Evolutionary conservation across 768 basidiomycete species (phyloP), one percentile per base, ranked within the genome.

Genomic region (Pleurotus ostreatus): DNA sequence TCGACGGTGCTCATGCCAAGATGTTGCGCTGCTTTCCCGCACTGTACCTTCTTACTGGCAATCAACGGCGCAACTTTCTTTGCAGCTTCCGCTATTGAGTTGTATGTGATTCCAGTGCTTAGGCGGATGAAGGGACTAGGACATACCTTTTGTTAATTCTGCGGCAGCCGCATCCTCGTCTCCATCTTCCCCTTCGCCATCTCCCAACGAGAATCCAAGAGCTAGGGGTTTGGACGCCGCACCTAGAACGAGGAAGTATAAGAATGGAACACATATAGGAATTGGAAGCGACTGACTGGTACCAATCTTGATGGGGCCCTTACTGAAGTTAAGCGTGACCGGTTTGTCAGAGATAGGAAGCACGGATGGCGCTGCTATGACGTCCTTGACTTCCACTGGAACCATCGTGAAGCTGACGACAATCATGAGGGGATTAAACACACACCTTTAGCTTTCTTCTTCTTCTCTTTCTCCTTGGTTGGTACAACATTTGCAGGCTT

Each of bases 21-120:
- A 30, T 38, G 41, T 26, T 39, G 30, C 56, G 30, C 46, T 43
- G 38, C 55, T 46, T 16, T 55, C 18, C 38, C 43, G 61, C 25
- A 58, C 60, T 70, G 38, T 62, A 88, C 92, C 85, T 92, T 94
- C 77, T 85, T 92, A 68, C 88, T 92, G 18, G 87, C 84, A 38
- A 92, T 87, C 61, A 92, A 72, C 3, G 93, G 91, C 13, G 88
- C 86, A 39, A 94, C 87, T 65, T 83, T 90, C 68, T 88, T 87
- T 40, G 81, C 75, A 57, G 78, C 73, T 47, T 66, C 62, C 60
- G 71, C 80, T 82, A 3, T 11, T 2, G 64, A 11, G 18, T 23
- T 30, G n/a, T 4, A 37, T 6, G 39, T 47, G n/a, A n/a, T 18
- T 39, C 45, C 39, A 22, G 2, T 12, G 22, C 20, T 12, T 38